Evolutionary conservation across 2,329 filamentous ascomycete species (phyloP).

Genomic region (Calycina marina): DNA sequence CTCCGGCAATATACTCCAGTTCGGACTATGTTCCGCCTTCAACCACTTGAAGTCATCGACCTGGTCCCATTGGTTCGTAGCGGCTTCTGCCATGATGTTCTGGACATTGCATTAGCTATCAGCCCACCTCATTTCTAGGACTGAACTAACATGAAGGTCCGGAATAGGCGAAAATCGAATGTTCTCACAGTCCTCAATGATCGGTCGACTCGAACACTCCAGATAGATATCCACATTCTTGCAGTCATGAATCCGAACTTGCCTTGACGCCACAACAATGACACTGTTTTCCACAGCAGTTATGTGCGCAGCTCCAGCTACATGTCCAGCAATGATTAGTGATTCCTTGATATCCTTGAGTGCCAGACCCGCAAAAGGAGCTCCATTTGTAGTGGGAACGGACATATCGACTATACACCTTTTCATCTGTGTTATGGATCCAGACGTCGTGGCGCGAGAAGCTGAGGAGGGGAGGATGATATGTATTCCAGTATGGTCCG

Average conservation of each 20-base stretch:
- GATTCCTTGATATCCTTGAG: constrained; percentile 57
- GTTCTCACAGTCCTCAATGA: constrained; percentile 75
- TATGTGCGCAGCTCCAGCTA: constrained; percentile 70
- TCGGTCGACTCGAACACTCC: constrained; percentile 67
- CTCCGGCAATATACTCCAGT: constrained; percentile 62
- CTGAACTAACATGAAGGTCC: constrained; percentile 43
- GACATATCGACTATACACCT: constrained; percentile 73
- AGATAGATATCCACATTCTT: constrained; percentile 71
- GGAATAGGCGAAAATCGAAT: constrained; percentile 73
- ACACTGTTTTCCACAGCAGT: constrained; percentile 59
- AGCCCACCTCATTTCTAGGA: constrained; percentile 4
- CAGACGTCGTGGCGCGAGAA: constrained; percentile 56
- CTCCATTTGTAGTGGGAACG: constrained; percentile 41
- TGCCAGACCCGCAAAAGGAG: constrained; percentile 55
- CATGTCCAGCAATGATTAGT: constrained; percentile 63
- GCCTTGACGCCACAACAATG: constrained; percentile 67
- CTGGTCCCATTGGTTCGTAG: constrained; percentile 71
- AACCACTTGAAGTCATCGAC: constrained; percentile 98
- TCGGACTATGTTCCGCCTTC: constrained; percentile 70
- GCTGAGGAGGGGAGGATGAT: constrained; percentile 64
- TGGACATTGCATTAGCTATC: too few relatives aligned
- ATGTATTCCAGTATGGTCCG: constrained; percentile 51
- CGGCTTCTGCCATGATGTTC: constrained; percentile 14
- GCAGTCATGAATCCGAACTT: constrained; percentile 88
- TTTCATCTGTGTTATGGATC: constrained; percentile 53